Evolutionary conservation across 1,284 basidiomycete genomes (phyloP).

Genomic region (Boletus semigastroideus): DNA sequence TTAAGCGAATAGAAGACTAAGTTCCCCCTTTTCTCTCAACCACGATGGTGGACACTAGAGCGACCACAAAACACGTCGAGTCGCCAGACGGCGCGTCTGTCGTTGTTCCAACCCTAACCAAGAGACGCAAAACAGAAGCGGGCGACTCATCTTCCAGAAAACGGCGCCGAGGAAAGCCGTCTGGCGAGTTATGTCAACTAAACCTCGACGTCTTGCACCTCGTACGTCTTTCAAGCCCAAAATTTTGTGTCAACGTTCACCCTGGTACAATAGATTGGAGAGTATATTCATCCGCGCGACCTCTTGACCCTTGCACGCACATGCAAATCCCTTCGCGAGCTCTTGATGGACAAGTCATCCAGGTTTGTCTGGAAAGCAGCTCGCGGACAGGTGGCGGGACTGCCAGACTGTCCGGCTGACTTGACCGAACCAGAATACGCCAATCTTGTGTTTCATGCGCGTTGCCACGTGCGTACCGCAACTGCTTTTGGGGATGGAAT

Average conservation of each 20-base stretch:
- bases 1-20: background rate
- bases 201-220: constrained; percentile 13
- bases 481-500: background rate
- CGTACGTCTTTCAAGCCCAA: background rate
- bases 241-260: too few species aligned
- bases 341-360: constrained; percentile 22
- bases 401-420: constrained; percentile 30
- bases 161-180: background rate
- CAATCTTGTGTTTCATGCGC: constrained; percentile 22
- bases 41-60: constrained; percentile 6
- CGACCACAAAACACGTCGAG: background rate
- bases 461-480: constrained; percentile 12
- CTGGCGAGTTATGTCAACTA: constrained; percentile 2
- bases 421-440: constrained; percentile 35
- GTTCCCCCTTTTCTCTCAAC: background rate
- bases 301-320: constrained; percentile 27
- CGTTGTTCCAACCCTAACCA: background rate
- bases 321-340: constrained; percentile 16
- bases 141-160: background rate
- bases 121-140: background rate
- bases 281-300: constrained; percentile 16
- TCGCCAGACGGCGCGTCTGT: background rate
- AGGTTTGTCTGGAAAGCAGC: constrained; percentile 20
- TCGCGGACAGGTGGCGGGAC: constrained; percentile 1
- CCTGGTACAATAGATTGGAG: background rate